Evolutionary conservation across 345 rosid species (phyloP).

Genomic region (Boechera retrofracta): DNA sequence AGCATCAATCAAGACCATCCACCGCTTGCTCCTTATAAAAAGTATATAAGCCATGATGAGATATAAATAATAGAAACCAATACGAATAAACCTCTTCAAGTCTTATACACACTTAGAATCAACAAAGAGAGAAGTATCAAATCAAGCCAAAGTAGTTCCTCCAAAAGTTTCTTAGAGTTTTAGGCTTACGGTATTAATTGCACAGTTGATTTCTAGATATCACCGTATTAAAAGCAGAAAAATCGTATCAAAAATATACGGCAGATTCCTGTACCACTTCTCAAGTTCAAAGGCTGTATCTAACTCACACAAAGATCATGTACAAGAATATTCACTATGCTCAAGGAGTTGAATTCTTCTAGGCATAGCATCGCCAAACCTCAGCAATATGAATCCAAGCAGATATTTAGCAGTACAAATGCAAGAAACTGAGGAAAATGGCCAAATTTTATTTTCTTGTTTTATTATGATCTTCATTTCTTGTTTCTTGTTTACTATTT

Average conservation of each 20-base stretch:
- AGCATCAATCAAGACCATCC: too few relatives aligned
- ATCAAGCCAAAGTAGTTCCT: too few relatives aligned
- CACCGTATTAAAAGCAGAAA: neutral
- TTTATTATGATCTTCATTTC: too few relatives aligned
- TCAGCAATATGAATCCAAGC: constrained; percentile 11
- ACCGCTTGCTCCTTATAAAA: too few relatives aligned
- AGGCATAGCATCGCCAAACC: neutral
- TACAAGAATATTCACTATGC: neutral
- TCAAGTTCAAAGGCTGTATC: neutral
- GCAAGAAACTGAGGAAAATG: constrained; percentile 8
- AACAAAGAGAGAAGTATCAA: too few relatives aligned
- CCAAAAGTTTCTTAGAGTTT: neutral
- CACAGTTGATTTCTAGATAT: too few relatives aligned
- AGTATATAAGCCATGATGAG: too few relatives aligned
- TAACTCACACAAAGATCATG: constrained; percentile 8
- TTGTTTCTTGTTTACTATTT: too few relatives aligned
- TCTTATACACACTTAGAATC: too few relatives aligned
- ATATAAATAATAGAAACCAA: too few relatives aligned
- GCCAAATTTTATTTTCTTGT: too few relatives aligned
- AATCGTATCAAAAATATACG: neutral
- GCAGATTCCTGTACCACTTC: constrained; percentile 5
- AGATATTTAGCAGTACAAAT: neutral
- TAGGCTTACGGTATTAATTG: neutral
- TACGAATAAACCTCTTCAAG: too few relatives aligned
- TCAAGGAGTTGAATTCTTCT: neutral